Conservation (phyloP, 208 protist species). For the Acanthamoeba healyi region DNA sequence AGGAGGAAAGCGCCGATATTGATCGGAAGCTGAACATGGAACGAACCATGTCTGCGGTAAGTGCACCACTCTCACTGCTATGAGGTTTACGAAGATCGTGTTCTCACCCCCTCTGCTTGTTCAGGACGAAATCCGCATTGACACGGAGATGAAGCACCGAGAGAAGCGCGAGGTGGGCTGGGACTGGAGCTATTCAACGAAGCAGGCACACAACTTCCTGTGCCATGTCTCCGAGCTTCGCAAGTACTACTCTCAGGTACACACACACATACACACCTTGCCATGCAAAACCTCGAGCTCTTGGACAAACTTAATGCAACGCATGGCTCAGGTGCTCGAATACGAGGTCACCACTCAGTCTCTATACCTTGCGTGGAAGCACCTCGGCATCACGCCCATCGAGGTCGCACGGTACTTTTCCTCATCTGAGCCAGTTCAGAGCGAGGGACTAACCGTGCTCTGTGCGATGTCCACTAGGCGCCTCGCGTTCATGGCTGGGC, state of each 20-base stretch:
- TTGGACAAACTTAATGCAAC: neutral
- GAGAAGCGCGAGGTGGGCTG: constrained; percentile 44
- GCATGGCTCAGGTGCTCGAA: neutral
- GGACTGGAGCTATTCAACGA: constrained; percentile 69
- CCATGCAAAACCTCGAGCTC: neutral
- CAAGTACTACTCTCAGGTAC: constrained; percentile 63
- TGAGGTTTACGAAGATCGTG: neutral
- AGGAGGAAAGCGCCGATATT: neutral
- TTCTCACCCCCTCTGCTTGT: no score
- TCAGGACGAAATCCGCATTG: constrained; percentile 7
- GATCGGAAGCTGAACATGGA: neutral
- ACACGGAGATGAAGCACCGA: constrained; percentile 55
- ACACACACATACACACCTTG: neutral
- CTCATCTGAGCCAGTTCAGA: no score
- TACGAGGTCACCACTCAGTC: constrained; percentile 61
- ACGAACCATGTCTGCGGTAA: neutral
- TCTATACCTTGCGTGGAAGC: constrained; percentile 65
- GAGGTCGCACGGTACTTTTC: constrained; percentile 12
- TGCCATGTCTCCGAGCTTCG: constrained; percentile 54
- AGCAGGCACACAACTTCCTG: constrained; percentile 58
- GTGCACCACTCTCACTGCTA: neutral
- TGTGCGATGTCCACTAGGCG: neutral
- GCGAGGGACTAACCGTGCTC: no score
- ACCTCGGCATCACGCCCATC: constrained; percentile 35
- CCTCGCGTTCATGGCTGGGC: constrained; percentile 39